Conservation (phyloP, 805 yeast genomes). For the Zygosaccharomyces kombuchaensis region DNA sequence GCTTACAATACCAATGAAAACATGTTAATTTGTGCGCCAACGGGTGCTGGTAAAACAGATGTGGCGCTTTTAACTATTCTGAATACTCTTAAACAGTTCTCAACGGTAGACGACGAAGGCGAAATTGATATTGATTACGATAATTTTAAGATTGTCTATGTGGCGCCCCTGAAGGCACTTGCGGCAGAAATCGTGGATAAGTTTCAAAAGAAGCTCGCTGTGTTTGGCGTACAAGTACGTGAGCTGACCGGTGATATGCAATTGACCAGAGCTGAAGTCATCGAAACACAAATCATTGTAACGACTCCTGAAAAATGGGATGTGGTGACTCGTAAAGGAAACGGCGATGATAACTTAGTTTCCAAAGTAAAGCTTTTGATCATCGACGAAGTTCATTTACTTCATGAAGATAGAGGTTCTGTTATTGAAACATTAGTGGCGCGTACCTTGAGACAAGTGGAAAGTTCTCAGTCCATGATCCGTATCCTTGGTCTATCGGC, state of each 20-base stretch:
- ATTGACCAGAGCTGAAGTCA: conserved; percentile 70
- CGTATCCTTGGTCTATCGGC: conserved; percentile 93
- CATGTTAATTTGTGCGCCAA: conserved; percentile 95
- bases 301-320: conserved; percentile 98
- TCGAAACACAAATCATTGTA: conserved; percentile 80
- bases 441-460: conserved; percentile 91
- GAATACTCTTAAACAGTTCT: conserved; percentile 71
- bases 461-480: conserved; percentile 88
- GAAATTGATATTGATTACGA: conserved; percentile 68
- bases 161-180: conserved; percentile 88
- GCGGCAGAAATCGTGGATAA: conserved; percentile 97
- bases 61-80: conserved; percentile 79
- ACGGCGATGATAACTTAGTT: conserved; percentile 81
- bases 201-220: conserved; percentile 65
- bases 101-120: conserved; percentile 47
- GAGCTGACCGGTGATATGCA: conserved; percentile 97
- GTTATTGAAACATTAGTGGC: conserved; percentile 95
- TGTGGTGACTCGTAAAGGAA: conserved; percentile 90
- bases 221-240: conserved; percentile 83
- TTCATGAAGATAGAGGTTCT: conserved; percentile 97
- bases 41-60: conserved; percentile 97
- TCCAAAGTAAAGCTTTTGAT: conserved; percentile 80
- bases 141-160: conserved; percentile 86
- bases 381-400: conserved; percentile 93
- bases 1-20: conserved; percentile 92